A percentile compares a stretch with the other conserved stretches of the same genome.
Evolutionary conservation across 2,329 filamentous ascomycete species (phyloP).

Genomic region (Diplodia corticola): DNA sequence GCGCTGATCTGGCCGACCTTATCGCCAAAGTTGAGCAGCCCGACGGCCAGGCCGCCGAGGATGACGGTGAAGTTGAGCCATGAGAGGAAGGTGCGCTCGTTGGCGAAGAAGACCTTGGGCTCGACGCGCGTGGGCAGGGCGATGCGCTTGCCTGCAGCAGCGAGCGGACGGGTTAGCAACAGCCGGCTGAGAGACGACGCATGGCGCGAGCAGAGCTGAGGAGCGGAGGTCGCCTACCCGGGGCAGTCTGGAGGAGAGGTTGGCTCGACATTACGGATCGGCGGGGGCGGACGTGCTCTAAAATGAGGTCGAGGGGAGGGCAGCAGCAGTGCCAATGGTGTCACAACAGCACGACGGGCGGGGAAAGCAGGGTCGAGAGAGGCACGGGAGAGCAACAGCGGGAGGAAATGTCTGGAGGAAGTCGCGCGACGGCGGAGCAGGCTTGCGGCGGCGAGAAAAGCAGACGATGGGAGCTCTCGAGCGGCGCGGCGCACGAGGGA

Average conservation of each 20-base stretch:
- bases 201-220: not conserved
- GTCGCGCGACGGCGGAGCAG: not conserved
- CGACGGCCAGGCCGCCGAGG: conserved; percentile 91
- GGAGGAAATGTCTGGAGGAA: not conserved
- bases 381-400: not conserved
- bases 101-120: conserved; percentile 99
- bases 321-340: not conserved
- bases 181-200: conserved; percentile 21
- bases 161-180: conserved; percentile 24
- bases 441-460: not conserved
- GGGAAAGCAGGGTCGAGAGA: not conserved
- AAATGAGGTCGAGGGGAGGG: conserved; percentile 1
- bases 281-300: conserved; percentile 14
- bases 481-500: conserved; percentile 9
- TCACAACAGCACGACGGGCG: not conserved
- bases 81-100: conserved; percentile 97
- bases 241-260: conserved; percentile 90
- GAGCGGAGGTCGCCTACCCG: conserved; percentile 60
- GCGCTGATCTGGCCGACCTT: conserved; percentile 90
- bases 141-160: conserved; percentile 82
- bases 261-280: conserved; percentile 79
- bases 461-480: not conserved
- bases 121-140: conserved; percentile 96
- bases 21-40: conserved; percentile 97
- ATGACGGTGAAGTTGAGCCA: conserved; percentile 99